Base-by-base conservation (phyloP, 306 rosid species). In the Pyrus betulifolia region DNA sequence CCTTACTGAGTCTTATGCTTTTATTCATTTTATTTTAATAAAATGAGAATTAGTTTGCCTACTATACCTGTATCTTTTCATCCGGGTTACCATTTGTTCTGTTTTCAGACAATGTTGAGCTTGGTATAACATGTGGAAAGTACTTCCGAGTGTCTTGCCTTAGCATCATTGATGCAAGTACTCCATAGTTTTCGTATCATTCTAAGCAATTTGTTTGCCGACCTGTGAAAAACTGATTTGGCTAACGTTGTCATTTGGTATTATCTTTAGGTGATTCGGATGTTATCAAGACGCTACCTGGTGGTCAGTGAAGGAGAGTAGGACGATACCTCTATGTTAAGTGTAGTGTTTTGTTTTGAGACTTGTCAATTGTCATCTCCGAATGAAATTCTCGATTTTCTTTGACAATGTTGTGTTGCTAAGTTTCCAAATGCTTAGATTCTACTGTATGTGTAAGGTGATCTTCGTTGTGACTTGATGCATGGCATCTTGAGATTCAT, bases 81-180 rank as follows among this genome's bases (percentile, higher is more conserved):
- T n/a, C 45, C 31, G 42, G 28, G 4, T 25, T 10, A 22, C 71
- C 21, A 19, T 54, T 7, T 67, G 57, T 60, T 70, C 13, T 31
- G 38, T 67, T 54, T 60, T 46, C 78, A 86, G 89, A 84, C 79
- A 86, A 86, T 54, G 83, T 86, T n/a, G 89, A 86, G 62, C 78
- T 83, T 3, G 89, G 89, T 4, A 85, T 86, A 13, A 79, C 89
- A 0, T 86, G 89, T 60, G 89, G 89, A 22, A 86, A 86, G 85
- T 86, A 86, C 23, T 86, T 64, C 79, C 83, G 85, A 0, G 89
- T 86, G 8, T 86, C 89, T 1, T 86, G 89, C 75, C 85, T 86
- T 19, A 82, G 89, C 83, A 86, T 86, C 35, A 22, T 86, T 0
- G 87, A 86, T 70, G 76, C 87, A 60, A 87, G 89, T 86, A 58